Evolutionary conservation across 2,329 filamentous ascomycete species (phyloP), one percentile per base, ranked within the genome.

Genomic region (Westerdykella sp.): DNA sequence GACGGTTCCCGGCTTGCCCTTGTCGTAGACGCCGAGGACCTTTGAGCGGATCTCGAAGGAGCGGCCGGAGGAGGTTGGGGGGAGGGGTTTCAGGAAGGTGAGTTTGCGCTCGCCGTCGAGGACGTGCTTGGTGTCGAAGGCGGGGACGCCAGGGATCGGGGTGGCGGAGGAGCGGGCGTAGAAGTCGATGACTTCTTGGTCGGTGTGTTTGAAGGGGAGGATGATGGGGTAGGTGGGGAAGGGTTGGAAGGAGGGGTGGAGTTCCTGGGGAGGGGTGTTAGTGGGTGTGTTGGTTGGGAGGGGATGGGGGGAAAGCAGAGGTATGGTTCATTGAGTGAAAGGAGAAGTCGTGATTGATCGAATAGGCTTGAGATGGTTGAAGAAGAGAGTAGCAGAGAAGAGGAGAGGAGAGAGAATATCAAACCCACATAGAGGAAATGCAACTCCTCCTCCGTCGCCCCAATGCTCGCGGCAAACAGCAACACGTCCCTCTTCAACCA

Each of bases 151-250:
- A 10, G 85, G 85, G 62, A 94, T 93, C 40, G 79, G 75, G 50
- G 75, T 71, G 34, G 77, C 73, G 59, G 77, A 78, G 59, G 85
- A 78, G 32, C 81, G 71, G 40, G 82, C 81, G 69, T 91, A 91
- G 72, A 94, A 95, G 73, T 93, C 86, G 55, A 88, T 77, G 41
- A 90, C 84, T 59, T 94, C 88, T 57, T 83, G 78, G 41, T 79
- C 74, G 46, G 78, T 80, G 56, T 81, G 78, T 70, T 94, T 94
- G 79, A 94, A 94, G 34, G 85, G 81, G 35, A 95, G 80, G 59
- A 93, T 80, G 53, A 91, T 77, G 15, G 87, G 80, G 67, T 94
- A 95, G 35, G 89, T 95, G 14, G 90, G 90, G 69, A 96, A 96
- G 57, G 87, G 85, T 48, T 84, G 71, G 66, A 96, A 96, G 45